A percentile compares a stretch with the other conserved stretches of the same genome.
These are phyloP conservation scores for Catharanthus roseus DNA, from an alignment of 257 asterid species.

Conservation along the genomic window DNA sequence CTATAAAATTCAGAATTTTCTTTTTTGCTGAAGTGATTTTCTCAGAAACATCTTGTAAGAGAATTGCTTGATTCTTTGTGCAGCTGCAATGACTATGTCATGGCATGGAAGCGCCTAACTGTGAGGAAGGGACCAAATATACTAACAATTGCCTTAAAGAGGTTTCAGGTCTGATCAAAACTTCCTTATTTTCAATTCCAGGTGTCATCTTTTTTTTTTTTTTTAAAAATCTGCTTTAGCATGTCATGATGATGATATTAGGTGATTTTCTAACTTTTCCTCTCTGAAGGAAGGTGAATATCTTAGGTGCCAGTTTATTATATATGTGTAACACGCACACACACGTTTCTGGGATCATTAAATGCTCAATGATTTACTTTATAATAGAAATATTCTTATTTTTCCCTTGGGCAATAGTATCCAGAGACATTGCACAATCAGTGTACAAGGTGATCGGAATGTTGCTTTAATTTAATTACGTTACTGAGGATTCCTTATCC, in stretches of 20 bases:
- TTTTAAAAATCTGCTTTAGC: no score
- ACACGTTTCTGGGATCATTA: no score
- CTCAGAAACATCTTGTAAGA: not conserved
- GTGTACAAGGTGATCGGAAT: not conserved
- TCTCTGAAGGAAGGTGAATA: not conserved
- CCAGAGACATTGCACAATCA: not conserved
- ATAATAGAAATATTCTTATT: not conserved
- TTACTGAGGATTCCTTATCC: not conserved
- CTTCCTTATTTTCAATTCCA: not conserved
- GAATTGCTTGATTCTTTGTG: constrained; percentile 19
- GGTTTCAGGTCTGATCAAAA: constrained; percentile 74
- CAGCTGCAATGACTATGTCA: constrained; percentile 97
- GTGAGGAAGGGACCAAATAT: constrained; percentile 79
- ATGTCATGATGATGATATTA: no score
- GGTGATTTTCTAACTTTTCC: not conserved
- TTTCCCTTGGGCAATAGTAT: not conserved
- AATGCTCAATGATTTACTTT: no score
- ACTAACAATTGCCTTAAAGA: constrained; percentile 92
- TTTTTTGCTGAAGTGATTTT: not conserved
- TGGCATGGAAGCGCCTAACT: constrained; percentile 95
- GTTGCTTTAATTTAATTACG: no score
- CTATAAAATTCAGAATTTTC: not conserved
- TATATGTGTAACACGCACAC: no score
- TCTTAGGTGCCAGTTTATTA: no score
- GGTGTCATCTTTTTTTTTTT: not conserved